Percentiles rank a stretch among this genome's conserved stretches.
Evolutionary conservation across 2,329 filamentous ascomycete species (phyloP).

Genomic region (Claviceps digitariae): DNA sequence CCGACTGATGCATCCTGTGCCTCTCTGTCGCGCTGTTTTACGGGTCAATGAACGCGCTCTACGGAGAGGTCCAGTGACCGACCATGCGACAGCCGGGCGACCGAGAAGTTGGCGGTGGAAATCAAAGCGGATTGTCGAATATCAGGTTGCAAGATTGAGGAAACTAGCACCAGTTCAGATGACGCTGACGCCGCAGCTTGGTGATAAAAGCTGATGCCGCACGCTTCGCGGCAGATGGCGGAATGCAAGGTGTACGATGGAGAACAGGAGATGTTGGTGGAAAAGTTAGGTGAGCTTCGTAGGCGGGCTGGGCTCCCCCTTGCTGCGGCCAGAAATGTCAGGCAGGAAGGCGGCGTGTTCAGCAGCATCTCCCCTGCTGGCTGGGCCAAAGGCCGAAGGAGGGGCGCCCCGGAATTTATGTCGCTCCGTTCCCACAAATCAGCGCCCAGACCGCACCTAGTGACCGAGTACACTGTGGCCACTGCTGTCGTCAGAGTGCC

Average conservation of each 20-base stretch:
- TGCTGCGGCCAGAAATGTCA: conserved; percentile 18
- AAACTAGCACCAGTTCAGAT: conserved; percentile 10
- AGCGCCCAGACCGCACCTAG: not conserved
- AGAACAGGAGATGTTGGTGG: conserved; percentile 17
- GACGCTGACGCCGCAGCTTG: conserved; percentile 11
- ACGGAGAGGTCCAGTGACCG: conserved; percentile 5
- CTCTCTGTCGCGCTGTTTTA: conserved; percentile 21
- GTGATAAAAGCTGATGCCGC: conserved; percentile 13
- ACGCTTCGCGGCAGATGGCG: conserved; percentile 13
- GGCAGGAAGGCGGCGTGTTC: conserved; percentile 16
- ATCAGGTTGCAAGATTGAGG: conserved; percentile 6
- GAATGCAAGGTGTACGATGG: conserved; percentile 14
- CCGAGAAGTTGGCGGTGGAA: conserved; percentile 2
- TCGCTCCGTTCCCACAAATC: conserved; percentile 10
- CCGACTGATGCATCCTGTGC: conserved; percentile 1
- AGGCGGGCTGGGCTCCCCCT: conserved; percentile 6
- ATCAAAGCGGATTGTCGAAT: conserved; percentile 6
- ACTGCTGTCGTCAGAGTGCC: conserved; percentile 2
- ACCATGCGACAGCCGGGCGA: conserved; percentile 7
- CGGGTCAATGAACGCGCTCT: conserved; percentile 16
- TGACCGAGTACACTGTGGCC: conserved; percentile 3
- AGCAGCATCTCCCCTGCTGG: not conserved
- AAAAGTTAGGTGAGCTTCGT: conserved; percentile 19
- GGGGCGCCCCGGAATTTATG: conserved; percentile 4
- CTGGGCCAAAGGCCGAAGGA: not conserved